Evolutionary conservation across 2,329 filamentous ascomycete species (phyloP), one percentile per base, ranked within the genome.

Genomic region (Fusarium pseudoanthophilum): DNA sequence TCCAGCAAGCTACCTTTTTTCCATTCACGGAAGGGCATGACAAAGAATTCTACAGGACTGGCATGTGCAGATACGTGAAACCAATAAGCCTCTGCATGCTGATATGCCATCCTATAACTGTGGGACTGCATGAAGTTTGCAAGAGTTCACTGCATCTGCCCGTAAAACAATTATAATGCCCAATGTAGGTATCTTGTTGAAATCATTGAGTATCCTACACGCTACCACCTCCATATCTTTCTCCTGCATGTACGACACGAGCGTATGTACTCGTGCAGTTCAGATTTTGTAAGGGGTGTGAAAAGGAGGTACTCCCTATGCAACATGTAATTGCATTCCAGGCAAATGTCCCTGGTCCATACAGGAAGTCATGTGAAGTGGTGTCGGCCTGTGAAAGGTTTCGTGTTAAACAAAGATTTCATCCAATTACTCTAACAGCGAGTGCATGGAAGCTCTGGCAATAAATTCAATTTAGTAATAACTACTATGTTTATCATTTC

Each of bases 1-100:
- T 65, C 64, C 34, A 28, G 60, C 52, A 67, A 51, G 63, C 70
- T 59, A 30, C 11, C 30, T 30, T 60, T 65, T 67, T 76, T 64
- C 68, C 69, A 70, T 37, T 48, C 42, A 59, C 72, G 52, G 64
- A 67, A 26, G 30, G 42, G 53, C 61, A 52, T 36, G 16, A 56
- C 26, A 24, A 36, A 6, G 16, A 46, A 43, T 37, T 30, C 43
- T 67, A 32, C 28, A 34, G 43, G n/a, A 34, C 48, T 55, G 28
- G 20, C 39, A 28, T 30, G 60, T 20, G 40, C 43, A 48, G 21
- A 45, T 42, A 26, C 13, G 26, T n/a, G 18, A 42, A 51, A n/a
- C 40, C 26, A 51, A 62, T 28, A 32, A 20, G 20, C n/a, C 40
- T 21, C 24, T 34, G 24, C n/a, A 48, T 46, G 37, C 20, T 21